Percentiles rank a stretch among this genome's conserved stretches.
These are phyloP conservation scores for Heteromeles arbutifolia DNA, from an alignment of 306 rosid genomes.

Conservation along the genomic window DNA sequence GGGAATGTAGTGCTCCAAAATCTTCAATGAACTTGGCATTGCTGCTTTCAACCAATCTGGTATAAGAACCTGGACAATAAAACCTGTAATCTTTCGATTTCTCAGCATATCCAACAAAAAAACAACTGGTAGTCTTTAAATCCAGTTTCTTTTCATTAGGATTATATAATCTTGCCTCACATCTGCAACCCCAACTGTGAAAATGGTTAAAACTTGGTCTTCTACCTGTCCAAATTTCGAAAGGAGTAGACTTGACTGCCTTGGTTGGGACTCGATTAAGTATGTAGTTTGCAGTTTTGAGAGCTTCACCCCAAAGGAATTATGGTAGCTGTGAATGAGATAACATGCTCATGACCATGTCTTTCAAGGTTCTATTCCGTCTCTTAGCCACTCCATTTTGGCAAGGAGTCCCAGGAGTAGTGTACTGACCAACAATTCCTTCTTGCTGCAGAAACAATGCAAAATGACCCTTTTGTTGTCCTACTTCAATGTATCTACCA, in stretches of 20 bases:
- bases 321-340: neutral
- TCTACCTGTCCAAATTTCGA: no score
- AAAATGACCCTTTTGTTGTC: neutral
- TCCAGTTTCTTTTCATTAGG: no score
- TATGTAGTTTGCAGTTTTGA: neutral
- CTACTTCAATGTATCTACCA: neutral
- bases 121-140: no score
- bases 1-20: neutral
- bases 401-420: neutral
- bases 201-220: no score
- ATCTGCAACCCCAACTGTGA: no score
- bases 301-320: neutral
- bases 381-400: neutral
- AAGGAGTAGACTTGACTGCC: neutral
- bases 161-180: no score
- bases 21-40: neutral
- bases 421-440: neutral
- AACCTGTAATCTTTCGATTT: no score
- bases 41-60: neutral
- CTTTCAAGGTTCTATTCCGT: neutral
- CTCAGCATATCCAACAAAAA: no score
- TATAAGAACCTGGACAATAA: no score
- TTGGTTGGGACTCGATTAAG: neutral
- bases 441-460: no score
- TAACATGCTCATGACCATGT: neutral